A percentile compares a stretch with the other conserved stretches of the same genome.
Conservation (phyloP, 331 rosid genomes). For the Dryas integrifolia region DNA sequence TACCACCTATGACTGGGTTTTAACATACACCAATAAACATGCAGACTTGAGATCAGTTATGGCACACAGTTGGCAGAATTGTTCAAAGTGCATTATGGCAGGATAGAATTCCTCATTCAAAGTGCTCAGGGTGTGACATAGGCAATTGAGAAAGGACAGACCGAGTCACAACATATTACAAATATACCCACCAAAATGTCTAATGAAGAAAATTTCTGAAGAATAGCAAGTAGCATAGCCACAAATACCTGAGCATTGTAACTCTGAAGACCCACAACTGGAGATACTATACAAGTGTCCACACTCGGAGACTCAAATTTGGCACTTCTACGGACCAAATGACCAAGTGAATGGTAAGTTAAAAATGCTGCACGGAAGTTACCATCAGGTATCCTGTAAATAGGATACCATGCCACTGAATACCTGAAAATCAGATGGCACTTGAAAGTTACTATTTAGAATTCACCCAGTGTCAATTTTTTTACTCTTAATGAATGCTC, state of each 20-base stretch:
- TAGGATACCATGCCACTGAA: conserved; percentile 94
- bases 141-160: no score
- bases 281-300: conserved; percentile 54
- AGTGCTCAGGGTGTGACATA: no score
- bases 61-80: no score
- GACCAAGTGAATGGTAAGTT: conserved; percentile 86
- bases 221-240: not conserved
- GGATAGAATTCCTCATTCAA: no score
- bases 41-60: no score
- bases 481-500: not conserved
- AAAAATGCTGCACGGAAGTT: conserved; percentile 79
- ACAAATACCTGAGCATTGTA: conserved; percentile 66
- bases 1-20: no score
- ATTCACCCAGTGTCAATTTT: conserved; percentile 1
- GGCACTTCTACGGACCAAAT: conserved; percentile 49
- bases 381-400: conserved; percentile 79
- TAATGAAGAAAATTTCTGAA: no score
- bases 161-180: no score
- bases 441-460: conserved; percentile 23
- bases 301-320: conserved; percentile 27
- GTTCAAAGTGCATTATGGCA: no score
- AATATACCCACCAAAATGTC: no score
- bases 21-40: no score
- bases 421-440: conserved; percentile 58
- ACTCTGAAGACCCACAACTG: conserved; percentile 85